Evolutionary conservation across 495 filamentous ascomycete genomes (phyloP).

Genomic region (Venustampulla echinocandica): DNA sequence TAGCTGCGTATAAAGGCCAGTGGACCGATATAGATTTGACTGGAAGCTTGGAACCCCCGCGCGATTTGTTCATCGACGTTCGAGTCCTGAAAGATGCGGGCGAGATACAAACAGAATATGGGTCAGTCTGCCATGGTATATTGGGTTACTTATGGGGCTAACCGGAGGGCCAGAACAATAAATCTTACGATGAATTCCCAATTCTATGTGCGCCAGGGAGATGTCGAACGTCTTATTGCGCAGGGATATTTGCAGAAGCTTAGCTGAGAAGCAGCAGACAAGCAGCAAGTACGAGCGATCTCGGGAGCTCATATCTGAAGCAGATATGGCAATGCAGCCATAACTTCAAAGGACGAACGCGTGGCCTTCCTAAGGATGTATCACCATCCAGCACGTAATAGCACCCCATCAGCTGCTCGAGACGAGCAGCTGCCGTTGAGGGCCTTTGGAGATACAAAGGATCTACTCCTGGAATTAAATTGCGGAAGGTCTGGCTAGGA

Average conservation of each 20-base stretch:
- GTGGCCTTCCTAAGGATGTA: too few species aligned
- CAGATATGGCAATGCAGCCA: too few species aligned
- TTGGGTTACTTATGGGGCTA: background rate
- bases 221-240: conserved; percentile 89
- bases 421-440: too few species aligned
- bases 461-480: too few species aligned
- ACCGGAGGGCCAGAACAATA: conserved; percentile 57
- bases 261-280: conserved; percentile 44
- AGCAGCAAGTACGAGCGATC: too few species aligned
- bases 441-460: too few species aligned
- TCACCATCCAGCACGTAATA: too few species aligned
- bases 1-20: conserved; percentile 94
- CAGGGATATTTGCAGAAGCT: conserved; percentile 96
- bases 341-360: too few species aligned
- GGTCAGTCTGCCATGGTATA: conserved; percentile 39
- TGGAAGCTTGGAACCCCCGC: conserved; percentile 86
- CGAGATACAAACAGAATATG: conserved; percentile 98
- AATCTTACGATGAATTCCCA: conserved; percentile 97
- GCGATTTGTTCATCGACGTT: conserved; percentile 96
- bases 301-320: too few species aligned
- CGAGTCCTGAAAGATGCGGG: conserved; percentile 94
- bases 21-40: conserved; percentile 99
- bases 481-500: too few species aligned
- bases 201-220: conserved; percentile 91
- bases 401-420: too few species aligned